Conservation (phyloP, 331 rosid species). For the Acacia concinna region DNA sequence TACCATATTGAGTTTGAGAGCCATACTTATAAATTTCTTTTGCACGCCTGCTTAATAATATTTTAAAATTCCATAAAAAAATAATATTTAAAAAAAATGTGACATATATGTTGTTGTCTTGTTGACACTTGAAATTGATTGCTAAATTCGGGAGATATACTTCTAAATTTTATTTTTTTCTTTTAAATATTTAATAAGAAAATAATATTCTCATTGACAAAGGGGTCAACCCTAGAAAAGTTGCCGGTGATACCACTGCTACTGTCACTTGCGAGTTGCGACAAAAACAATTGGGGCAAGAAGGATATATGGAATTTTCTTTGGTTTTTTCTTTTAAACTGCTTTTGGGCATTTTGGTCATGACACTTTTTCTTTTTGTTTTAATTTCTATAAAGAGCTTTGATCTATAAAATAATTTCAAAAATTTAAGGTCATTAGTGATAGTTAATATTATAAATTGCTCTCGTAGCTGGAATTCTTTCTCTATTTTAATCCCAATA, state of each 20-base stretch:
- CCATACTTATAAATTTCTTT: neutral
- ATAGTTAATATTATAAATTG: neutral
- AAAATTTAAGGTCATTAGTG: neutral
- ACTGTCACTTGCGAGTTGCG: neutral
- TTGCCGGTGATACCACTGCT: neutral
- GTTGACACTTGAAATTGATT: neutral
- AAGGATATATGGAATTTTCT: neutral
- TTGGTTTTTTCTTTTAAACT: neutral
- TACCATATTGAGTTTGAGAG: neutral
- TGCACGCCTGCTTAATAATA: neutral
- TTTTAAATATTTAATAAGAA: too few species aligned
- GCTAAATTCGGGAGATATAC: neutral
- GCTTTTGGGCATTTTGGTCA: neutral
- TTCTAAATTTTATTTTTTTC: too few species aligned
- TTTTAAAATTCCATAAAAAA: too few species aligned
- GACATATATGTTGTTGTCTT: too few species aligned
- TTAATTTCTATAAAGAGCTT: neutral
- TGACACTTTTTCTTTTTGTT: neutral
- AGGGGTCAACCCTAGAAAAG: neutral
- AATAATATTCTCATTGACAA: neutral
- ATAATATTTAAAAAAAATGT: too few species aligned
- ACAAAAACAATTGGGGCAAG: neutral
- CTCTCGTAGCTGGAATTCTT: neutral
- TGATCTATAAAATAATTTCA: neutral
- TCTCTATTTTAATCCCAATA: neutral